phyloP scores from a whole-genome alignment of 768 basidiomycete genomes.

The Trametes sanguinea region DNA sequence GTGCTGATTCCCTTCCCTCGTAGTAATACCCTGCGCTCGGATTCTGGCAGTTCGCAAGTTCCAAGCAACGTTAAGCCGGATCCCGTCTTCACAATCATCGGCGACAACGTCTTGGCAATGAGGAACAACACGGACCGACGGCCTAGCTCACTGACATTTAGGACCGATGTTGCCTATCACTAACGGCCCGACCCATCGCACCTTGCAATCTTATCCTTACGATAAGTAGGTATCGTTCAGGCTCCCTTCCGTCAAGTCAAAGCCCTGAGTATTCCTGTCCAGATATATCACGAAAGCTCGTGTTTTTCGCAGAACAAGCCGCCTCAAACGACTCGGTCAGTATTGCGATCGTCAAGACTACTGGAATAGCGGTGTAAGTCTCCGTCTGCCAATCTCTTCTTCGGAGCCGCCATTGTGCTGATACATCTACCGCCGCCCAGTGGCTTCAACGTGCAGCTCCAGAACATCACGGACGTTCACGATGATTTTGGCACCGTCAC shows the following conservation, averaged over 20 bases:
- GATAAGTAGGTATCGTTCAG: slow-evolving; percentile 15
- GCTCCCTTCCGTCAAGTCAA: too few relatives aligned
- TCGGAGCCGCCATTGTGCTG: too few relatives aligned
- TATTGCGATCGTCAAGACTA: slow-evolving; percentile 13
- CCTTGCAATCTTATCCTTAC: slow-evolving; percentile 21
- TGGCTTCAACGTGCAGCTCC: slow-evolving; percentile 20
- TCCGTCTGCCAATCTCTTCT: too few relatives aligned
- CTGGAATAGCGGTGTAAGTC: slow-evolving; percentile 22
- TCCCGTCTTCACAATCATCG: slow-evolving; percentile 19
- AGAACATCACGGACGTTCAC: slow-evolving; percentile 10
- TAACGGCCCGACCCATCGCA: slow-evolving; percentile 14
- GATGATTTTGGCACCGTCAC: slow-evolving; percentile 15
- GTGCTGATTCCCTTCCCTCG: too few relatives aligned
- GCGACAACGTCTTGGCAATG: slow-evolving; percentile 7
- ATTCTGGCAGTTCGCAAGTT: neutral
- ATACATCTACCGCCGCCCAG: neutral
- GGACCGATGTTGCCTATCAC: slow-evolving; percentile 20
- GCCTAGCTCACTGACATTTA: slow-evolving; percentile 13
- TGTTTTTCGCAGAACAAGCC: slow-evolving; percentile 13
- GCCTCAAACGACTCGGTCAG: slow-evolving; percentile 15
- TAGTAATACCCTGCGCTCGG: slow-evolving; percentile 18
- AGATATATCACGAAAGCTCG: slow-evolving; percentile 17
- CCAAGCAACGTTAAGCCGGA: slow-evolving; percentile 10
- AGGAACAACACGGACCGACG: slow-evolving; percentile 12
- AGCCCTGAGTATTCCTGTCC: neutral